Percentiles rank a stretch among this genome's conserved stretches.
Evolutionary conservation across 805 yeast species (phyloP).

Genomic region (Wickerhamomyces ciferrii): DNA sequence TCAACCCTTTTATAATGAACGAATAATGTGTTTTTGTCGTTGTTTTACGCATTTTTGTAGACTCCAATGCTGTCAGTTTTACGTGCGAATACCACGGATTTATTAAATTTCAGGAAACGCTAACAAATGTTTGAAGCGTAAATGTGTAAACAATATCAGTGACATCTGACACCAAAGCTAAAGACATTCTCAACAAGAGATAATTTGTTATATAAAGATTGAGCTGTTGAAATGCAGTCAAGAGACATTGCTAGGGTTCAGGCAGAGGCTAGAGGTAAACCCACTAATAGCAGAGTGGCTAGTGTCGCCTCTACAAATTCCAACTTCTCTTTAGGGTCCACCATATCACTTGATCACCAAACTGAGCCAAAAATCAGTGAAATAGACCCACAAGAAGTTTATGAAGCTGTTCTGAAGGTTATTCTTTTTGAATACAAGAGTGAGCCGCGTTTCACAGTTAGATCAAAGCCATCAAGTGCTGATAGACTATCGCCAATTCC

Average conservation of each 20-base stretch:
- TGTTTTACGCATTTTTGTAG: too few species aligned
- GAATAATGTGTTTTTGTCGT: too few species aligned
- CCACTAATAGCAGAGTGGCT: background rate
- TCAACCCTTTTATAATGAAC: too few species aligned
- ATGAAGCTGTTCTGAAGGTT: conserved; percentile 48
- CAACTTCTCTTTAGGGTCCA: conserved; percentile 7
- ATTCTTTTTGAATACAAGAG: conserved; percentile 54
- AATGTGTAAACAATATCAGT: background rate
- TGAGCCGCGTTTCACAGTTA: conserved; percentile 53
- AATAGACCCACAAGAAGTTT: conserved; percentile 26
- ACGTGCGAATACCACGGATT: background rate
- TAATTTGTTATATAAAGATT: too few species aligned
- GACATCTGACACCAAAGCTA: background rate
- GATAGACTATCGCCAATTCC: conserved; percentile 2
- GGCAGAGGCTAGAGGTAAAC: background rate
- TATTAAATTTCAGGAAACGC: background rate
- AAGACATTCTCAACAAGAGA: too few species aligned
- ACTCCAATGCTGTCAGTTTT: too few species aligned
- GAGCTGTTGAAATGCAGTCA: background rate
- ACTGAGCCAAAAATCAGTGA: background rate
- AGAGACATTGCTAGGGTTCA: background rate
- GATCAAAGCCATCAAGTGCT: background rate
- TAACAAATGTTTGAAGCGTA: background rate
- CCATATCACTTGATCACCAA: conserved; percentile 5
- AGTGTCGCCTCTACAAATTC: background rate